Conservation (phyloP, 2,329 filamentous ascomycete genomes). For the Arthroderma sp. region DNA sequence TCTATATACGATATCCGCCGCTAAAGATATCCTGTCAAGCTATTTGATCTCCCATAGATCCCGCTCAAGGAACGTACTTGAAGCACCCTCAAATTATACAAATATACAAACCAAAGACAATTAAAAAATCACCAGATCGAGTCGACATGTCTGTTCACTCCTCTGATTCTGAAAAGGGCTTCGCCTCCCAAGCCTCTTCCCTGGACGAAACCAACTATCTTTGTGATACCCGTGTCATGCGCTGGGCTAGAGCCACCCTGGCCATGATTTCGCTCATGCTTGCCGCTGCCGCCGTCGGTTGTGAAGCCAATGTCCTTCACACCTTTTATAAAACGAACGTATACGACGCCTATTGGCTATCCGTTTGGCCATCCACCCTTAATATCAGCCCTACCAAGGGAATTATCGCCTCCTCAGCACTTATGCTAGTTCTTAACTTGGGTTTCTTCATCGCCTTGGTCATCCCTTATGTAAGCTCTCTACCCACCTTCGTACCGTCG, state of each 20-base stretch:
- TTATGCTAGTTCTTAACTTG: constrained; percentile 22
- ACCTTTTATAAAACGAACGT: constrained; percentile 26
- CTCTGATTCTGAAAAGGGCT: constrained; percentile 18
- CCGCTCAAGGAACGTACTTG: too few relatives aligned
- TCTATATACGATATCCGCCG: too few relatives aligned
- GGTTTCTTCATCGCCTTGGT: constrained; percentile 21
- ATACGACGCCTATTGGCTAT: constrained; percentile 21
- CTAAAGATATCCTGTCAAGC: too few relatives aligned
- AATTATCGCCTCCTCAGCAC: constrained; percentile 23
- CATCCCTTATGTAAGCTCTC: constrained; percentile 23
- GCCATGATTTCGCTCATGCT: constrained; percentile 19
- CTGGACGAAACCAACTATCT: constrained; percentile 26
- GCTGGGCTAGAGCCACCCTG: constrained; percentile 22
- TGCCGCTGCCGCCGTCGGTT: constrained; percentile 21
- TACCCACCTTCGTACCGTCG: constrained; percentile 6
- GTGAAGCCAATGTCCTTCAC: constrained; percentile 26
- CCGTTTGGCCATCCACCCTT: constrained; percentile 31
- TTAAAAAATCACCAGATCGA: too few relatives aligned
- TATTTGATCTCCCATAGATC: too few relatives aligned
- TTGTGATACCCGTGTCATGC: constrained; percentile 19
- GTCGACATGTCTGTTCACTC: constrained; percentile 16
- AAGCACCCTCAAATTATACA: too few relatives aligned
- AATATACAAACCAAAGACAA: too few relatives aligned
- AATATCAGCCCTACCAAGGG: constrained; percentile 28
- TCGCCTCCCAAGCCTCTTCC: constrained; percentile 22